Evolutionary conservation across 2,329 filamentous ascomycete species (phyloP), one percentile per base, ranked within the genome.

Genomic region (Alternaria sp.): DNA sequence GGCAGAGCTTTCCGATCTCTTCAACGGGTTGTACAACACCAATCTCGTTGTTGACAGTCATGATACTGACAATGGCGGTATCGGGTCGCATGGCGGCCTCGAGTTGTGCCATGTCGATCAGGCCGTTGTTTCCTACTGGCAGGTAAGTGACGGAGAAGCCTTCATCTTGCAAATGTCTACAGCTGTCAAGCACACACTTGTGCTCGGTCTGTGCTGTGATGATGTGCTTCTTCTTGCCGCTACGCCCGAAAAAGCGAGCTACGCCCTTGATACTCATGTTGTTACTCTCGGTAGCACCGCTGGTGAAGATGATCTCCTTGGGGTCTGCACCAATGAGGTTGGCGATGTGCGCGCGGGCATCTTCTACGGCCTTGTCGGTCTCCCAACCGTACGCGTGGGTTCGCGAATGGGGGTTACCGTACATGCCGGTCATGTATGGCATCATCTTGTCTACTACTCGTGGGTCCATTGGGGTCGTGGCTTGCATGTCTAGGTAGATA

Each of bases 241-340:
- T 90, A 61, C 93, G 89, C 69, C 93, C 93, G 79, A 97, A 97
- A 83, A 99, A 99, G 67, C 95, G 88, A 19, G 96, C 94, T 9
- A 99, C 95, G 68, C 96, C 96, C 84, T 99, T 99, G 84, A 99
- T 93, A 81, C 93, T 97, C 96, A 99, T 99, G 77, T 99, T 99
- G 83, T 99, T 99, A 79, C 93, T 97, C 84, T 99, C 96, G 0
- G 96, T 99, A 15, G 96, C 96, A 59, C 96, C 96, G 74, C 94
- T 97, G 7, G 96, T 99, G 83, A 99, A 98, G 74, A 99, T 96
- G 69, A 99, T 98, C 80, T 99, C 96, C 82, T 99, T 99, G 6
- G 96, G 85, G 79, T 99, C 93, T 26, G 96, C 96, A 25, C 95
- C 95, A 69, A 99, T 96, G 59, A 99, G 87, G 43, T 86, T 86